Conservation (phyloP, 331 rosid genomes). For the Quercus phellos region DNA sequence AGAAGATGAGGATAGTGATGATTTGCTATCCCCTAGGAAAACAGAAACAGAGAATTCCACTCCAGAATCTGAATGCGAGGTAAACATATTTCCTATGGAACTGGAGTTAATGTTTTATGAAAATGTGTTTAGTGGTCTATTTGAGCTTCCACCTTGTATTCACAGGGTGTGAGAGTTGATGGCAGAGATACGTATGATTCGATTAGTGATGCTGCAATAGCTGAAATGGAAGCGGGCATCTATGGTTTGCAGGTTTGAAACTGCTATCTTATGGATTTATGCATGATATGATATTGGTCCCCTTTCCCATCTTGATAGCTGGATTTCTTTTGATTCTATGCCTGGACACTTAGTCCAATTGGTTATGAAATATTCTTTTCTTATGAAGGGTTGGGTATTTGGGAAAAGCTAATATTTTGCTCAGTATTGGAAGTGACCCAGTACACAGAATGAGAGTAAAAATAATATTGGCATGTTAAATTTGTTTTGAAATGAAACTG, state of each 20-base stretch:
- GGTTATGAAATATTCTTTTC: neutral
- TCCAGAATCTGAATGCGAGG: slow-evolving; percentile 45
- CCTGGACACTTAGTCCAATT: neutral
- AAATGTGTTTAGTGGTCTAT: slow-evolving; percentile 8
- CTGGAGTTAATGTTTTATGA: slow-evolving; percentile 12
- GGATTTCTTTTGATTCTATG: neutral
- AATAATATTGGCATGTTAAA: neutral
- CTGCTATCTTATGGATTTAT: slow-evolving; percentile 16
- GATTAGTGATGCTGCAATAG: slow-evolving; percentile 40
- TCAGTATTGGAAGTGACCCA: neutral
- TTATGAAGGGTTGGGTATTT: neutral
- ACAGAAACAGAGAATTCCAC: slow-evolving; percentile 24
- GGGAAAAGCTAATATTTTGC: neutral
- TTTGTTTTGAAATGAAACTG: neutral
- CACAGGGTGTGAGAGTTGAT: slow-evolving; percentile 44
- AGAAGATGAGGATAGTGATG: slow-evolving; percentile 42
- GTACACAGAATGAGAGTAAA: neutral
- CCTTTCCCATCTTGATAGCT: slow-evolving; percentile 10
- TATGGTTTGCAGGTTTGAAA: slow-evolving; percentile 78
- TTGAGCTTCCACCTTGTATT: slow-evolving; percentile 10
- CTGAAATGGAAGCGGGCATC: slow-evolving; percentile 69
- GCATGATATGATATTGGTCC: neutral
- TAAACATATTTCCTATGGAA: slow-evolving; percentile 27
- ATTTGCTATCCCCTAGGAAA: slow-evolving; percentile 28
- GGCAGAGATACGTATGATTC: slow-evolving; percentile 30